phyloP scores from a whole-genome alignment of 2,329 filamentous ascomycete genomes.

The Neofusicoccum parvum region DNA sequence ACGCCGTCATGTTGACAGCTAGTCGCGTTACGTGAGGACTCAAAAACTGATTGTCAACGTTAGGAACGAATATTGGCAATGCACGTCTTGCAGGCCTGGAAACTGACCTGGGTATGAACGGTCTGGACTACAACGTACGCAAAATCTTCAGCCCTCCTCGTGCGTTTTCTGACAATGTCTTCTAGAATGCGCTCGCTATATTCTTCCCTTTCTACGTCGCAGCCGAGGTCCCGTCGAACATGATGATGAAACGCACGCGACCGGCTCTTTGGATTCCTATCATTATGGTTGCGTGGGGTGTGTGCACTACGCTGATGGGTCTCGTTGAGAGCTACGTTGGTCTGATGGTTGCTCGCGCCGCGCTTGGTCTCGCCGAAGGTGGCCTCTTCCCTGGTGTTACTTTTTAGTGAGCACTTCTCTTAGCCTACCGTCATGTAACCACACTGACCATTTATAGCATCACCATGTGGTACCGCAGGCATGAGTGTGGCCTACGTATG shows the following conservation, averaged over 20 bases:
- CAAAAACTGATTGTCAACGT: neutral
- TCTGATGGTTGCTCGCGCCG: constrained; percentile 48
- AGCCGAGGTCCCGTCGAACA: constrained; percentile 59
- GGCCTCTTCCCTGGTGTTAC: constrained; percentile 24
- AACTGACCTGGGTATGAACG: constrained; percentile 37
- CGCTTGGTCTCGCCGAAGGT: constrained; percentile 44
- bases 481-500: constrained; percentile 60
- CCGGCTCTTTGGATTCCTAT: constrained; percentile 46
- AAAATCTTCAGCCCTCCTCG: constrained; percentile 21
- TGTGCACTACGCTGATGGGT: constrained; percentile 54
- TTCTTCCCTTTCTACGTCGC: constrained; percentile 61
- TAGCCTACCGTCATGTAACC: neutral
- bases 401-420: neutral
- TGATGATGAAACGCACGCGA: constrained; percentile 61
- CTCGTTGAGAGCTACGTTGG: constrained; percentile 50
- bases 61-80: constrained; percentile 51
- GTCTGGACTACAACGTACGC: constrained; percentile 34
- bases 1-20: neutral
- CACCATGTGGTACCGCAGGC: constrained; percentile 65
- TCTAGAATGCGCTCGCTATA: constrained; percentile 52
- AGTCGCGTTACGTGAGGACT: neutral
- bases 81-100: constrained; percentile 43
- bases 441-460: constrained; percentile 47
- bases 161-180: constrained; percentile 44
- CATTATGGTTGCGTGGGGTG: constrained; percentile 55